Evolutionary conservation across 108 stramenopile species (phyloP), one percentile per base, ranked within the genome.

Genomic region (Nannochloropsis granulata): DNA sequence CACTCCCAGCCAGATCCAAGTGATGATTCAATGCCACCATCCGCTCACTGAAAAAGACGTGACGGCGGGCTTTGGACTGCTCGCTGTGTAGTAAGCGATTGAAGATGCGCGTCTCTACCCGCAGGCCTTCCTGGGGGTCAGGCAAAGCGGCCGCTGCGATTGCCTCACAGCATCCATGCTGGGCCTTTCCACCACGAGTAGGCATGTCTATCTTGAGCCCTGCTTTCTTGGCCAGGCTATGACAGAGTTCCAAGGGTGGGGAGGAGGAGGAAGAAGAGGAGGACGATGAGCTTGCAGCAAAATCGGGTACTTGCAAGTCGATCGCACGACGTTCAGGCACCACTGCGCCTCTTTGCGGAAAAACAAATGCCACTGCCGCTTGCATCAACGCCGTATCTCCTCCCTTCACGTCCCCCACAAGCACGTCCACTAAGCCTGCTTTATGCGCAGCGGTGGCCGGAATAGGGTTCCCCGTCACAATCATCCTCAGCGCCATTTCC

Each of bases 21-120:
- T 86, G 43, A 23, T 88, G 83, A 26, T 84, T 45, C 14, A 95
- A 93, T 12, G 91, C 56, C 16, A 71, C 56, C 56, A 16, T 83
- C 79, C 97, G 93, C 83, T 96, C 94, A 9, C 96, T 96, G 83
- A 98, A 96, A 86, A 98, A 98, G 78, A 93, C 93, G 92, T 97
- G 95, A 84, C 96, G 92, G 45, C 92, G 91, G 12, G 94, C 96
- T 43, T 91, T 84, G 1, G 95, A 95, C 91, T 97, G 93, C 24
- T 87, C 80, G 24, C 89, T 89, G 44, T 89, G 82, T 43, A 94
- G 81, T 25, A 95, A 89, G 78, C 25, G 82, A 45, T 86, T 84
- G 78, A 94, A 90, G 84, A 96, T 94, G 43, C 88, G 83, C 71
- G 88, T 82, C 43, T 90, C 89, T n/a, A 25, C 13, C 24, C 24